phyloP scores from a whole-genome alignment of 495 filamentous ascomycete species.

The Penicillium robsamsonii region DNA sequence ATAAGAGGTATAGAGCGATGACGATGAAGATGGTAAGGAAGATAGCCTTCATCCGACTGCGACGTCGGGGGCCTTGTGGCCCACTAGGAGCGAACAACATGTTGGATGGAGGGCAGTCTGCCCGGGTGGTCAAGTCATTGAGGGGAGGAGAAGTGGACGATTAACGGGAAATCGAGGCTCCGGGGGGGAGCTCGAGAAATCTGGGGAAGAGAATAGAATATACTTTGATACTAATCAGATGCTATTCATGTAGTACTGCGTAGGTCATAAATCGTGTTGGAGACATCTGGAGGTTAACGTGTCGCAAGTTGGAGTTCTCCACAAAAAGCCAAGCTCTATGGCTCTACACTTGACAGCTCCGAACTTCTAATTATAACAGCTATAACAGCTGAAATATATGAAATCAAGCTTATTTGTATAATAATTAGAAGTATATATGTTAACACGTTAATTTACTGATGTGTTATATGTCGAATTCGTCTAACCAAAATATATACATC shows the following conservation, averaged over 20 bases:
- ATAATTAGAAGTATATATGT: background rate
- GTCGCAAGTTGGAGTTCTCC: background rate
- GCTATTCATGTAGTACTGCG: background rate
- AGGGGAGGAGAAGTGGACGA: background rate
- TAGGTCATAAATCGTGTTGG: background rate
- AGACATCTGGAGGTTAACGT: background rate
- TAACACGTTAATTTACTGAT: background rate
- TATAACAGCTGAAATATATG: background rate
- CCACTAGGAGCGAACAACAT: slow-evolving; percentile 44
- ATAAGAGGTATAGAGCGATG: slow-evolving; percentile 40
- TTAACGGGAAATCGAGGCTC: background rate
- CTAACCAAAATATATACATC: background rate
- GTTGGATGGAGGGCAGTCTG: slow-evolving; percentile 15
- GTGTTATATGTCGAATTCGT: background rate
- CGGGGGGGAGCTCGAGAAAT: slow-evolving; percentile 2
- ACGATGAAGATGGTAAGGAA: slow-evolving; percentile 42
- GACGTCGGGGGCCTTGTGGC: slow-evolving; percentile 41
- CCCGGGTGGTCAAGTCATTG: slow-evolving; percentile 15
- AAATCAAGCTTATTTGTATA: background rate
- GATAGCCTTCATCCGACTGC: slow-evolving; percentile 43
- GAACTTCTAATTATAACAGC: background rate
- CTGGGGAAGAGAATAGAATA: background rate
- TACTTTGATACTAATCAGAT: background rate
- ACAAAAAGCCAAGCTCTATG: background rate
- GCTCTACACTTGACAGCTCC: background rate